Percentiles rank a stretch among this genome's conserved stretches.
These are phyloP conservation scores for Tetrahymena malaccensis DNA, from an alignment of 73 alveolate species.

Conservation along the genomic window DNA sequence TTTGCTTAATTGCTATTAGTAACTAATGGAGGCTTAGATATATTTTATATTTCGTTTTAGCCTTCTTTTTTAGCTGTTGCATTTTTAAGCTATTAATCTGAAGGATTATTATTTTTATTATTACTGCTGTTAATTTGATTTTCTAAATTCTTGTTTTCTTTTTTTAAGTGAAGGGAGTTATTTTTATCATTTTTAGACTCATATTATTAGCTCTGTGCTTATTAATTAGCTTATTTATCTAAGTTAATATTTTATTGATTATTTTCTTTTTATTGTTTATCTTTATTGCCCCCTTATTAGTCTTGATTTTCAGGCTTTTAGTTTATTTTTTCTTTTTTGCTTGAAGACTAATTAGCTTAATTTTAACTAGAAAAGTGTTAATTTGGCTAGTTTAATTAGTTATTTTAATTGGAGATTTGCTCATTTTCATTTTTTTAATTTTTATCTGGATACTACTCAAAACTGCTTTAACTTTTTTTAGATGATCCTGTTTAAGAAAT, in stretches of 20 bases:
- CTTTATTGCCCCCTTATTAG: neutral
- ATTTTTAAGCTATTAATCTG: neutral
- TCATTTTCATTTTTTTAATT: neutral
- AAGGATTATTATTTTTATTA: neutral
- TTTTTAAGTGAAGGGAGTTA: too few species aligned
- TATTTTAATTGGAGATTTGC: neutral
- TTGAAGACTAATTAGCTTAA: neutral
- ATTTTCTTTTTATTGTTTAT: neutral
- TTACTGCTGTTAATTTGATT: neutral
- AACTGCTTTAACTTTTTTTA: neutral
- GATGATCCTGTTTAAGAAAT: neutral
- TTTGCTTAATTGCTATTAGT: neutral
- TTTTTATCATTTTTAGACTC: neutral
- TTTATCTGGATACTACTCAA: neutral
- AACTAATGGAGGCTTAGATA: neutral
- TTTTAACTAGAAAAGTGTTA: neutral
- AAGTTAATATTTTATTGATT: too few species aligned
- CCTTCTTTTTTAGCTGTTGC: neutral
- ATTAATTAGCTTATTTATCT: neutral
- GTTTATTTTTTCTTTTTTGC: neutral
- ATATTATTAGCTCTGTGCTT: too few species aligned
- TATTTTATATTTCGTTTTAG: neutral
- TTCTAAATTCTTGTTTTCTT: neutral
- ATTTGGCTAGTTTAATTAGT: neutral
- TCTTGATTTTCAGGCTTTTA: neutral